These are phyloP conservation scores for Panaeolus cyanescens DNA, from an alignment of 768 basidiomycete genomes.

Conservation along the genomic window DNA sequence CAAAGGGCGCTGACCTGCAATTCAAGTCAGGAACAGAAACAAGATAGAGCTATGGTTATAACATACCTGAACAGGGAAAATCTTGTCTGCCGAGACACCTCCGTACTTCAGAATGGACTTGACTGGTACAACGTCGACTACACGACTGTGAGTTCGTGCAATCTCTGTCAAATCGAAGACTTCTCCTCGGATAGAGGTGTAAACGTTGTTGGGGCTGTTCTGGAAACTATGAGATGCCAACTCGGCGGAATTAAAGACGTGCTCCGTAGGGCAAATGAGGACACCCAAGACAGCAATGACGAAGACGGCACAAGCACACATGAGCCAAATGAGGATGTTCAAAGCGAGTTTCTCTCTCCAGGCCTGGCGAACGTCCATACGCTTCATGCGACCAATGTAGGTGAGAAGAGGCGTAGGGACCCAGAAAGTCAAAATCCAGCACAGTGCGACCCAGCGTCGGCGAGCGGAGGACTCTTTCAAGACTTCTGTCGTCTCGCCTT, in stretches of 20 bases:
- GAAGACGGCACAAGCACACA: conserved; percentile 87
- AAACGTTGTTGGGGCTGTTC: conserved; percentile 72
- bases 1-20: conserved; percentile 87
- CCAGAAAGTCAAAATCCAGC: conserved; percentile 93
- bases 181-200: conserved; percentile 87
- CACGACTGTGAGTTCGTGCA: conserved; percentile 64
- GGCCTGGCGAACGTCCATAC: conserved; percentile 89
- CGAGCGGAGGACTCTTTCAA: conserved; percentile 81
- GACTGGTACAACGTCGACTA: conserved; percentile 70
- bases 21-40: neutral
- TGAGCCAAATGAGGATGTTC: conserved; percentile 95
- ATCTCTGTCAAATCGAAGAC: conserved; percentile 84
- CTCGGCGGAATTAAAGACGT: conserved; percentile 84
- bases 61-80: conserved; percentile 93
- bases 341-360: conserved; percentile 97
- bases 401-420: conserved; percentile 71
- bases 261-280: conserved; percentile 93
- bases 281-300: conserved; percentile 87
- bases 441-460: conserved; percentile 83
- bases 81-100: conserved; percentile 65
- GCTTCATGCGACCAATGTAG: conserved; percentile 89
- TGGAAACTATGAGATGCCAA: conserved; percentile 68
- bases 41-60: neutral
- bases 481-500: conserved; percentile 87
- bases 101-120: conserved; percentile 85